These are phyloP conservation scores for Elsinoe necatrix DNA, from an alignment of 2,329 filamentous ascomycete genomes.

Conservation along the genomic window DNA sequence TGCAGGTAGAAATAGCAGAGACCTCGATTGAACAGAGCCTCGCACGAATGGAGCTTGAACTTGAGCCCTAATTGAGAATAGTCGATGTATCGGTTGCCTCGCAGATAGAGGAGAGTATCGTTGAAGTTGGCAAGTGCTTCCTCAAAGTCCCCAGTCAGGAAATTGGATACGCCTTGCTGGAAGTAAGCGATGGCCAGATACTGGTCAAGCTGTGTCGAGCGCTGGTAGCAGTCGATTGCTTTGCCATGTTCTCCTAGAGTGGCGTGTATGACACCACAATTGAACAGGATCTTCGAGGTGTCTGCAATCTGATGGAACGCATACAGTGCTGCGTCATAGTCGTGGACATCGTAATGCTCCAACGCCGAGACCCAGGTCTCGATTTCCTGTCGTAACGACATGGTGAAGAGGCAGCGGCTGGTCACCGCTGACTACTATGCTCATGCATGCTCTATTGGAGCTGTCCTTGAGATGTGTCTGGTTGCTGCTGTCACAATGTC, in stretches of 20 bases:
- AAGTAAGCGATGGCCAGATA: slow-evolving; percentile 98
- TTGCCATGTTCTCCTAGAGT: slow-evolving; percentile 92
- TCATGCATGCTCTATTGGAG: neutral
- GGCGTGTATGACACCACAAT: slow-evolving; percentile 95
- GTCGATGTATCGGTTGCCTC: slow-evolving; percentile 95
- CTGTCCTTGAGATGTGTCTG: neutral
- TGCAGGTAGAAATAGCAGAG: slow-evolving; percentile 96
- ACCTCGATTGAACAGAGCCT: slow-evolving; percentile 93
- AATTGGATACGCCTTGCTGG: slow-evolving; percentile 96
- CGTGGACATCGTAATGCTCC: slow-evolving; percentile 88
- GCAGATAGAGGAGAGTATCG: slow-evolving; percentile 86
- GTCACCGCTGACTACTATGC: neutral
- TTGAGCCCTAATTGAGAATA: slow-evolving; percentile 92
- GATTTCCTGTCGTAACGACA: slow-evolving; percentile 69
- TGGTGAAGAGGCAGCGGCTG: slow-evolving; percentile 22
- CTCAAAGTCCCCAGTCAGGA: slow-evolving; percentile 92
- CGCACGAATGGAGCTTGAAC: slow-evolving; percentile 95
- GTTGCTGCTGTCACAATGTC: neutral
- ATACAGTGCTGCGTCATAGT: slow-evolving; percentile 81
- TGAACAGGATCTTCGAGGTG: slow-evolving; percentile 97
- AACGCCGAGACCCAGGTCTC: slow-evolving; percentile 96
- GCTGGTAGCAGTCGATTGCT: slow-evolving; percentile 91
- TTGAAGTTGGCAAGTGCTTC: slow-evolving; percentile 98
- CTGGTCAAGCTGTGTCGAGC: slow-evolving; percentile 80
- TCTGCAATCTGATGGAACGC: slow-evolving; percentile 83